These are phyloP conservation scores for Yarrowia phangngaensis DNA, from an alignment of 805 yeast genomes.

Conservation along the genomic window DNA sequence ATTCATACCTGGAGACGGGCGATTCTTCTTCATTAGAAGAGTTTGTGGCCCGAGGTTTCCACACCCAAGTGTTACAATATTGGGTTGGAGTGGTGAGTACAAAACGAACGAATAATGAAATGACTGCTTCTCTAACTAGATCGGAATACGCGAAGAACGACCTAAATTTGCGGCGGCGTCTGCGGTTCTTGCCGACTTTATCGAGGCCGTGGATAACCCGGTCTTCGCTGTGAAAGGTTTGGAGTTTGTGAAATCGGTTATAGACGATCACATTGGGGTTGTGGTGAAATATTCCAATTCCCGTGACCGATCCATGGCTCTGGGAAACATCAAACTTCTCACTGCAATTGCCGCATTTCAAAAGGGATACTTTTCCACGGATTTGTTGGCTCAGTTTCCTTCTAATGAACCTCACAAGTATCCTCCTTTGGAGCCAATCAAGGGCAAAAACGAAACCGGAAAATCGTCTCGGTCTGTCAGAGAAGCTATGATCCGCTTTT, in stretches of 20 bases:
- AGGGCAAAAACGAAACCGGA: too few species aligned
- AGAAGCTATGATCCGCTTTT: constrained; percentile 55
- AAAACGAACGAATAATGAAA: too few species aligned
- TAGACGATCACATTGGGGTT: constrained; percentile 55
- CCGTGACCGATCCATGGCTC: constrained; percentile 54
- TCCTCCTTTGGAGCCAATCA: constrained; percentile 10
- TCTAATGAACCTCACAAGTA: constrained; percentile 40
- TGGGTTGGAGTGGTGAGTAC: constrained; percentile 19
- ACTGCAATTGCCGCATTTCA: constrained; percentile 49
- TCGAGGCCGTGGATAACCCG: constrained; percentile 29
- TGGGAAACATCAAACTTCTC: constrained; percentile 59
- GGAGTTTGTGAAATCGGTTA: constrained; percentile 49
- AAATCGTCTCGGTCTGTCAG: constrained; percentile 52
- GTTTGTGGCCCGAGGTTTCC: constrained; percentile 11
- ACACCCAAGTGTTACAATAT: constrained; percentile 1
- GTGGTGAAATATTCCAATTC: constrained; percentile 65
- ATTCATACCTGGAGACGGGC: constrained; percentile 18
- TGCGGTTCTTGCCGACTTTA: neutral
- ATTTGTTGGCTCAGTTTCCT: constrained; percentile 64
- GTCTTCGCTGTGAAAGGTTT: constrained; percentile 36
- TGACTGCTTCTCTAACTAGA: too few species aligned
- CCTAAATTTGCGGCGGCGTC: constrained; percentile 7
- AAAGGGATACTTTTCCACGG: constrained; percentile 51
- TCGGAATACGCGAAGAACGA: constrained; percentile 11
- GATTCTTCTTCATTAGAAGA: constrained; percentile 14